Percentiles rank a stretch among this genome's conserved stretches.
phyloP scores from a whole-genome alignment of 2,329 filamentous ascomycete species.

The Pezicula neosporulosa region DNA sequence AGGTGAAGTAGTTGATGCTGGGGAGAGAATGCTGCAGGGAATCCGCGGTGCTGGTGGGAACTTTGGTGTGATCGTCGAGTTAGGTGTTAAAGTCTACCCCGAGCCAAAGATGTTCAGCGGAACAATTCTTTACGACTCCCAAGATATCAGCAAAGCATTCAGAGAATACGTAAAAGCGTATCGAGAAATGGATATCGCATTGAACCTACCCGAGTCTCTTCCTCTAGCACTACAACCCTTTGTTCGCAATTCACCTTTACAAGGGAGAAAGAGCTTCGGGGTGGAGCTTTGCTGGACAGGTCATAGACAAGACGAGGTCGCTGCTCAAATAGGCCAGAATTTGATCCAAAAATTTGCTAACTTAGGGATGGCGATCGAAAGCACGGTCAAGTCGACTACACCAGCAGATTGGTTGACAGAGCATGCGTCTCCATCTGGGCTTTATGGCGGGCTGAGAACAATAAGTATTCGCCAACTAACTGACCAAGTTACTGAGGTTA shows the following conservation, averaged over 20 bases:
- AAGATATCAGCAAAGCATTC: slow-evolving; percentile 23
- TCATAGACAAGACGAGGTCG: too few relatives aligned
- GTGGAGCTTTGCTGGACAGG: too few relatives aligned
- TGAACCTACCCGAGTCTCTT: slow-evolving; percentile 6
- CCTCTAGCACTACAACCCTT: slow-evolving; percentile 6
- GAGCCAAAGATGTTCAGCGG: slow-evolving; percentile 26
- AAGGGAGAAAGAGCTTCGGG: too few relatives aligned
- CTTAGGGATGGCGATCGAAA: too few relatives aligned
- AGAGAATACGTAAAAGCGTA: slow-evolving; percentile 23
- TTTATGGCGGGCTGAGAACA: slow-evolving; percentile 7
- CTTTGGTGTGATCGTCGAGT: slow-evolving; percentile 36
- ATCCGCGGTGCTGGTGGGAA: slow-evolving; percentile 37
- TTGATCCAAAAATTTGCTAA: too few relatives aligned
- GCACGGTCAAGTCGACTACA: slow-evolving; percentile 19
- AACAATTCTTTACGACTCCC: slow-evolving; percentile 29
- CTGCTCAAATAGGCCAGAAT: too few relatives aligned
- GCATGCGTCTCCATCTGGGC: neutral
- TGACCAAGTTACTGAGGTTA: slow-evolving; percentile 1
- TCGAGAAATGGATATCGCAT: slow-evolving; percentile 18
- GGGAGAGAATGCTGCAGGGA: slow-evolving; percentile 32
- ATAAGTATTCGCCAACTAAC: slow-evolving; percentile 8
- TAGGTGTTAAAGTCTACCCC: slow-evolving; percentile 36
- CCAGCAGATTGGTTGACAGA: slow-evolving; percentile 17
- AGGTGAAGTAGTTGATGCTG: slow-evolving; percentile 34
- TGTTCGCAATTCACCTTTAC: too few relatives aligned